Base-by-base conservation (phyloP, 768 basidiomycete species). In the Russula sp. region DNA sequence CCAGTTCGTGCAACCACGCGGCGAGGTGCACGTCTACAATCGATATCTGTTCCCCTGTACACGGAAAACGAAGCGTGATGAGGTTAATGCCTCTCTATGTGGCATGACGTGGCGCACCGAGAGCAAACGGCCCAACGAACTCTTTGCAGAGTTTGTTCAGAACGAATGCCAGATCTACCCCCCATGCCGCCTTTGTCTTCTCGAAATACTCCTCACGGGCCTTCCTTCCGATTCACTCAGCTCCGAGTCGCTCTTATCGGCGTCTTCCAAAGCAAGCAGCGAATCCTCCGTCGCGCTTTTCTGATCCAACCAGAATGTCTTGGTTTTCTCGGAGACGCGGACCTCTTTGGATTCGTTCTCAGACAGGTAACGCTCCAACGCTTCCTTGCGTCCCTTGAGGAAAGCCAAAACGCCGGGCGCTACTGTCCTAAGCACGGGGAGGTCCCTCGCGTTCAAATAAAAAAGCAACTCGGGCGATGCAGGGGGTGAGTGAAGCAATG, bases 1-100 rank as follows among this genome's bases (percentile, higher is more conserved):
- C 81, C 5, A 92, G 68, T 30, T 84, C 81, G 11, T 83, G 76
- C 36, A 94, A 72, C 91, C 90, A 95, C 30, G 84, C 85, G 10
- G 84, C 85, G 22, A 93, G 80, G 71, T 93, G 92, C 61, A 93
- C 76, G 72, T 94, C 93, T 16, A 87, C 89, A 53, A 92, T 75
- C 7, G 88, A 91, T 69, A 92, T 73, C 67, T 94, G 91, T 70
- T 94, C 92, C 20, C 92, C 92, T 90, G 38, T 10, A 22, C n/a
- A 14, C n/a, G 30, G 50, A 16, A 54, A 48, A 10, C 9, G n/a
- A 36, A 22, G 54, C 24, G n/a, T 46, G 54, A 20, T 48, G 20
- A 64, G 22, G 22, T 30, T 10, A 50, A 36, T 32, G 18, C 18
- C 1, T 16, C 16, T n/a, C 48, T 18, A 46, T 56, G 22, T 20